These are phyloP conservation scores for Physocladia obscura DNA, from an alignment of 192 early-diverging fungal genomes.

Conservation along the genomic window DNA sequence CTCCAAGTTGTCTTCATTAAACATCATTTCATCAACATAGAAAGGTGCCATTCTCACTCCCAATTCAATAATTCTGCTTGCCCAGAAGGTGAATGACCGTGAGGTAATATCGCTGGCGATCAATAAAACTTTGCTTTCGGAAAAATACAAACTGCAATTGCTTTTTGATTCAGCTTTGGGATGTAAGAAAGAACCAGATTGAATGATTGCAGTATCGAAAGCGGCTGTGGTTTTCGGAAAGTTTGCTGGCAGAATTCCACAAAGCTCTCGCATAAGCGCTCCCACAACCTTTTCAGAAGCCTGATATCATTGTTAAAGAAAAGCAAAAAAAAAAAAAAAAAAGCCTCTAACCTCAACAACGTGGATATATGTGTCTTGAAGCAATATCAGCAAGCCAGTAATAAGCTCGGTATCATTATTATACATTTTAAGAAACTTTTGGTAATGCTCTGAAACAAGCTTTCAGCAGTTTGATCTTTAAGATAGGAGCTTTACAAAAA, in stretches of 20 bases:
- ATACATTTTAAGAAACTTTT: conserved; percentile 51
- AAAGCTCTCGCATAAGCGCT: conserved; percentile 41
- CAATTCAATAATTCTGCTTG: conserved; percentile 34
- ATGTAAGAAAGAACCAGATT: too few species aligned
- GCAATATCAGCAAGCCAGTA: conserved; percentile 50
- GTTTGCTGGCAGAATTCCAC: neutral
- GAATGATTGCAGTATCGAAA: too few species aligned
- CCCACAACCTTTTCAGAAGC: conserved; percentile 37
- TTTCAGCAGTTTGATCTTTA: neutral
- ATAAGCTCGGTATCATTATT: conserved; percentile 54
- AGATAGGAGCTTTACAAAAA: neutral
- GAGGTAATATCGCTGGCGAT: conserved; percentile 33
- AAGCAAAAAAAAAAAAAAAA: neutral
- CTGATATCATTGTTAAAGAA: conserved; percentile 8
- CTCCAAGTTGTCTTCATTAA: conserved; percentile 17
- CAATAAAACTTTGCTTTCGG: conserved; percentile 30
- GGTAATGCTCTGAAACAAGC: conserved; percentile 39
- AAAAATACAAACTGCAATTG: conserved; percentile 8
- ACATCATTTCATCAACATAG: conserved; percentile 32
- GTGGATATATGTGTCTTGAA: conserved; percentile 40
- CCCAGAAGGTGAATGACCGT: conserved; percentile 51
- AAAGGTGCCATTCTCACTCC: neutral
- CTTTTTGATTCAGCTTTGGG: neutral
- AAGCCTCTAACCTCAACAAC: conserved; percentile 38
- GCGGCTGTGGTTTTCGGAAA: neutral